phyloP scores from a whole-genome alignment of 352 stramenopile species.

The Pythium guiyangense region DNA sequence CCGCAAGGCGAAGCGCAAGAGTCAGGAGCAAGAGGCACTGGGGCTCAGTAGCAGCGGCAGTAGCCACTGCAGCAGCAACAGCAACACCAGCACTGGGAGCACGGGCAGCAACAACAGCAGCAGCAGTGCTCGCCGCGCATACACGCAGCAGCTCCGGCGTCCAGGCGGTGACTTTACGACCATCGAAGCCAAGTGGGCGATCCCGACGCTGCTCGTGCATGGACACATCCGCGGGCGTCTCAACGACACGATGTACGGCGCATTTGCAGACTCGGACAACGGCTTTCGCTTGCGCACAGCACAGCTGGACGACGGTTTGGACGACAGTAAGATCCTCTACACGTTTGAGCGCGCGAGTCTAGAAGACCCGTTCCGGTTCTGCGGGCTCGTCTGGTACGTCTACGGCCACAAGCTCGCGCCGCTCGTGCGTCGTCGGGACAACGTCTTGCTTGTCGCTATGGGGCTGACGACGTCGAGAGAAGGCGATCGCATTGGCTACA shows the following conservation, averaged over 20 bases:
- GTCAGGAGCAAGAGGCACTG: neutral
- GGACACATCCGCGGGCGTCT: slow-evolving; percentile 8
- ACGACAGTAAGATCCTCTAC: slow-evolving; percentile 13
- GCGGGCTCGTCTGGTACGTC: slow-evolving; percentile 11
- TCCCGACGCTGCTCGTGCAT: slow-evolving; percentile 13
- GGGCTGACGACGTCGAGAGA: slow-evolving; percentile 17
- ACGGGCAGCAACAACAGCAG: slow-evolving; percentile 4
- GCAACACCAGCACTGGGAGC: neutral
- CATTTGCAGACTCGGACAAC: slow-evolving; percentile 10
- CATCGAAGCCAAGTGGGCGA: slow-evolving; percentile 7
- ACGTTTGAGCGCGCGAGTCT: slow-evolving; percentile 10
- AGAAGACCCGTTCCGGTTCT: slow-evolving; percentile 19
- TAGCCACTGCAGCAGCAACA: no score
- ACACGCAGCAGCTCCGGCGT: slow-evolving; percentile 7
- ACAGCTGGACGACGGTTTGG: slow-evolving; percentile 11
- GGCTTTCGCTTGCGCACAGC: slow-evolving; percentile 10
- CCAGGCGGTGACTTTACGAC: neutral
- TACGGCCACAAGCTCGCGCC: slow-evolving; percentile 10
- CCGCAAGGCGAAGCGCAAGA: slow-evolving; percentile 7
- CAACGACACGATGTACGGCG: slow-evolving; percentile 16
- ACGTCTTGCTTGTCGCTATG: slow-evolving; percentile 29
- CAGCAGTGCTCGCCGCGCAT: slow-evolving; percentile 1
- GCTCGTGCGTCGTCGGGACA: slow-evolving; percentile 26
- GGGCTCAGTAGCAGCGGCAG: no score
- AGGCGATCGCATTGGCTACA: slow-evolving; percentile 33